These are phyloP conservation scores for Sugiyamaella floridensis DNA, from an alignment of 805 yeast species.

Conservation along the genomic window DNA sequence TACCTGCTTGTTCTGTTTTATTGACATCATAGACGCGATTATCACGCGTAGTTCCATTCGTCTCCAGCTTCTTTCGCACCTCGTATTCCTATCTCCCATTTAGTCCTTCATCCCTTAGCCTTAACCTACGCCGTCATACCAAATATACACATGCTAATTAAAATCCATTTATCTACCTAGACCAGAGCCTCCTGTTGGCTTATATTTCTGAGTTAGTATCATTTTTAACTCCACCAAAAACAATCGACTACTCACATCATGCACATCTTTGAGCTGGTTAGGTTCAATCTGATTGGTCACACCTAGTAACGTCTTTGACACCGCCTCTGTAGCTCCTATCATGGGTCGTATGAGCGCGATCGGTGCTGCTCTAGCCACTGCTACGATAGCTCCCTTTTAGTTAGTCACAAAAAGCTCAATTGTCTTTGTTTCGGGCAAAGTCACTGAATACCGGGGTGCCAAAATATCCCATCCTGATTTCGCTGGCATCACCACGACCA, in stretches of 20 bases:
- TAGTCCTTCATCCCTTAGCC: not conserved
- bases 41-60: too few relatives aligned
- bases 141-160: not conserved
- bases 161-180: not conserved
- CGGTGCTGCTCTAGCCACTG: constrained; percentile 72
- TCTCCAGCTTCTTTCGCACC: too few relatives aligned
- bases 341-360: constrained; percentile 74
- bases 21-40: too few relatives aligned
- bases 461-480: too few relatives aligned
- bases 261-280: constrained; percentile 15
- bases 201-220: constrained; percentile 3
- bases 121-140: not conserved
- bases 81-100: not conserved
- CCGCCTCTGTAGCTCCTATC: constrained; percentile 88
- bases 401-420: not conserved
- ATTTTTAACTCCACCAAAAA: not conserved
- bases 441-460: too few relatives aligned
- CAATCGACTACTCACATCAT: constrained; percentile 15
- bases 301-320: constrained; percentile 77
- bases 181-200: not conserved
- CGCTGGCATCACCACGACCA: too few relatives aligned
- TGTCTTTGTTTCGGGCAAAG: too few relatives aligned
- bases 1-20: too few relatives aligned
- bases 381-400: constrained; percentile 46
- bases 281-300: constrained; percentile 68